Percentiles rank a stretch among this genome's conserved stretches.
Conservation (phyloP, 2,329 filamentous ascomycete genomes). For the Cercospora janseana region DNA sequence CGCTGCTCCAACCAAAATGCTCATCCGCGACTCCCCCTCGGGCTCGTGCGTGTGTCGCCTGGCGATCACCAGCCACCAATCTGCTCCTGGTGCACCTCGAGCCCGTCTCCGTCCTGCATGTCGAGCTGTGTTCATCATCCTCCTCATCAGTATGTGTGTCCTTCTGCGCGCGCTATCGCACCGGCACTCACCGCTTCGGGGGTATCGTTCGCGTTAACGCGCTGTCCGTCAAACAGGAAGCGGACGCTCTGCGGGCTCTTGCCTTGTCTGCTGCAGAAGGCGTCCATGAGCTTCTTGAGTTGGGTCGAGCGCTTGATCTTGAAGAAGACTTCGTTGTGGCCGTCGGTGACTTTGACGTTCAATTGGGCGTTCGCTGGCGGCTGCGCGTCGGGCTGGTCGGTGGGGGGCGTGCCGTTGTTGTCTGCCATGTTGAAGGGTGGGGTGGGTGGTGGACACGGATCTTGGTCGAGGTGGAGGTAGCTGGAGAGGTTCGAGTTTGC, state of each 20-base stretch:
- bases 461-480: constrained; percentile 11
- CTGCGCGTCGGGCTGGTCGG: constrained; percentile 42
- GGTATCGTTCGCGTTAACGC: constrained; percentile 84
- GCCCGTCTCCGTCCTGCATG: constrained; percentile 92
- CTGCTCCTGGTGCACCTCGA: constrained; percentile 98
- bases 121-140: constrained; percentile 66
- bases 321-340: constrained; percentile 99
- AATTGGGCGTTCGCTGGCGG: constrained; percentile 68
- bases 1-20: not conserved
- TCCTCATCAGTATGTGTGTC: not conserved
- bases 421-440: constrained; percentile 53
- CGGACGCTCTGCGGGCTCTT: constrained; percentile 81
- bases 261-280: constrained; percentile 94
- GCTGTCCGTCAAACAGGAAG: constrained; percentile 93
- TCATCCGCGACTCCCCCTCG: not conserved
- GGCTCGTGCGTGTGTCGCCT: not conserved
- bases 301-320: constrained; percentile 98
- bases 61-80: constrained; percentile 64
- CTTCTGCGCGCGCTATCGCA: not conserved
- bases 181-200: constrained; percentile 75
- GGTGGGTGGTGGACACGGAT: constrained; percentile 24
- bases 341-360: constrained; percentile 99
- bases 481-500: constrained; percentile 10
- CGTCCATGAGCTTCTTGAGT: constrained; percentile 96
- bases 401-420: constrained; percentile 35